phyloP scores from a whole-genome alignment of 2,329 filamentous ascomycete species.

The Pseudocercospora crystallina region DNA sequence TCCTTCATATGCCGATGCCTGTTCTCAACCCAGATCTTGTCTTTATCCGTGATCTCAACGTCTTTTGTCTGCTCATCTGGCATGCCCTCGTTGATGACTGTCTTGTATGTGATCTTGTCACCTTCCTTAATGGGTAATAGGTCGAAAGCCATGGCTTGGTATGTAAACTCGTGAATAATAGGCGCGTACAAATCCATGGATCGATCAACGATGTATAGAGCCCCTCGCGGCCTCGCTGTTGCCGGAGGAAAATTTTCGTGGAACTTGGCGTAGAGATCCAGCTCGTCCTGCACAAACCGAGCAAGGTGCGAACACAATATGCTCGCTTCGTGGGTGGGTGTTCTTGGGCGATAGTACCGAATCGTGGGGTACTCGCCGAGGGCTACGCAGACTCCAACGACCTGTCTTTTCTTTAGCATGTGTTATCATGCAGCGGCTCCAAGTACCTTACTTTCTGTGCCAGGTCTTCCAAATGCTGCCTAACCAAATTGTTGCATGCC shows the following conservation, averaged over 20 bases:
- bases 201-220: constrained; percentile 83
- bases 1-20: constrained; percentile 97
- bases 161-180: constrained; percentile 92
- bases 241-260: constrained; percentile 81
- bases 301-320: constrained; percentile 87
- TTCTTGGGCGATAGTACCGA: constrained; percentile 79
- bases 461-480: constrained; percentile 76
- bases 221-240: constrained; percentile 74
- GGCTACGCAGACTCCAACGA: constrained; percentile 82
- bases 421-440: no score
- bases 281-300: constrained; percentile 84
- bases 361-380: constrained; percentile 93
- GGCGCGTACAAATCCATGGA: constrained; percentile 91
- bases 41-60: constrained; percentile 85
- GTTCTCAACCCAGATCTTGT: constrained; percentile 94
- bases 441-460: constrained; percentile 72
- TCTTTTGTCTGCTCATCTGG: constrained; percentile 76
- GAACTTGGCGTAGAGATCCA: constrained; percentile 84
- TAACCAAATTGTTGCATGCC: constrained; percentile 79
- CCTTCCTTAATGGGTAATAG: constrained; percentile 82
- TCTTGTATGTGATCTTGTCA: constrained; percentile 84
- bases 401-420: constrained; percentile 47
- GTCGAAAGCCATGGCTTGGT: constrained; percentile 97
- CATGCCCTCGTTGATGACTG: constrained; percentile 72
- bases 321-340: constrained; percentile 78